Base-by-base conservation (phyloP, 345 rosid species). In the Syzygium aromaticum region DNA sequence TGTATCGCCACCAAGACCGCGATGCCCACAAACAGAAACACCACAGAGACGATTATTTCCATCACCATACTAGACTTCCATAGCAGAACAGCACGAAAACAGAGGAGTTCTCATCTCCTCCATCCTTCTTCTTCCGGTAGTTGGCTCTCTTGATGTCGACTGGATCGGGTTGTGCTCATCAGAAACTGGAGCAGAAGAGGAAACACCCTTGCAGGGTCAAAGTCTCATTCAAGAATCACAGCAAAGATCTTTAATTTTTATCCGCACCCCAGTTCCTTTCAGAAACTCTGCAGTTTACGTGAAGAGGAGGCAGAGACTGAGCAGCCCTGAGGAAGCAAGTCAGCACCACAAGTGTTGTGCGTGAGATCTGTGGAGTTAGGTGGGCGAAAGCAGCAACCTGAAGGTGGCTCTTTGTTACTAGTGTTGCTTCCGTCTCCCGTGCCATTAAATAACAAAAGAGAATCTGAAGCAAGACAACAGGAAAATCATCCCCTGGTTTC, bases 1-100 rank as follows among this genome's bases (percentile, higher is more conserved):
- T 93, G 95, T 67, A 92, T 91, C 14, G 77, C 80, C 51, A 88
- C 88, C 90, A 92, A 86, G 85, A 90, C 90, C 19, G 89, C 88
- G 54, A 92, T 84, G 28, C 94, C 94, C 77, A 61, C 90, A 25
- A 92, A 86, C 59, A 93, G 84, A 8, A 93, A 86, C 21, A 87
- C 46, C 51, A 90, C 64, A 51, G 92, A 89, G 11, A 91, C 57
- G 38, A 87, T 51, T 28, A 91, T 87, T 85, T 92, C 92, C 92
- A 89, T 86, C 25, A 86, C 86, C 93, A 87, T 86, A 25, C 77
- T 52, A 53, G 25, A 85, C 21, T 85, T 53, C 63, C 86, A 85
- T 85, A 46, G 51, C 73, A 40, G 73, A 53, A 33, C 19, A 19
- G 46, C 25, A 38, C 38, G 63, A 84, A 64, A 64, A 51, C 82